Evolutionary conservation across 495 filamentous ascomycete genomes (phyloP).

Genomic region (Pyronema domesticum): DNA sequence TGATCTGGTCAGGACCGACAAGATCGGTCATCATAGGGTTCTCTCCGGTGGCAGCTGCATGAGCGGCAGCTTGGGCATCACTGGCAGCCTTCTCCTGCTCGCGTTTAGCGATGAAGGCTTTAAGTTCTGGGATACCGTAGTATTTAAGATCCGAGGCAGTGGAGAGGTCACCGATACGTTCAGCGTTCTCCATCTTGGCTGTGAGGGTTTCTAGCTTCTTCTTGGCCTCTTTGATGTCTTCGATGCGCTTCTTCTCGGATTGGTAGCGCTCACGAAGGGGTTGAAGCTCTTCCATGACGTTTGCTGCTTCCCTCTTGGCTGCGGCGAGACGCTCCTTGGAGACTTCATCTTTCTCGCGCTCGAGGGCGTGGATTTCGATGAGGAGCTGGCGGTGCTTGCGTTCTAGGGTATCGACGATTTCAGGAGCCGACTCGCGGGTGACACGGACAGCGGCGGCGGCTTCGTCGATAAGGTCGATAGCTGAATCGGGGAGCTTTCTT

Average conservation of each 20-base stretch:
- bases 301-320: slow-evolving; percentile 77
- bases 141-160: slow-evolving; percentile 85
- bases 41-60: slow-evolving; percentile 37
- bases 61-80: slow-evolving; percentile 52
- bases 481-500: slow-evolving; percentile 82
- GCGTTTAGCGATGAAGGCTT: slow-evolving; percentile 55
- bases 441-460: slow-evolving; percentile 89
- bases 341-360: slow-evolving; percentile 85
- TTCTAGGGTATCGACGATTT: slow-evolving; percentile 82
- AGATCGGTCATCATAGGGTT: slow-evolving; percentile 59
- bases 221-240: slow-evolving; percentile 88
- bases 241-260: slow-evolving; percentile 68
- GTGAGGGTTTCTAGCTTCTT: slow-evolving; percentile 76
- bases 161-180: slow-evolving; percentile 60
- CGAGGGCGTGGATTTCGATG: slow-evolving; percentile 89
- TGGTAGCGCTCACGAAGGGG: slow-evolving; percentile 93
- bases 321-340: slow-evolving; percentile 61
- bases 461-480: slow-evolving; percentile 90
- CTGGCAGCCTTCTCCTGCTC: slow-evolving; percentile 61
- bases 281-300: slow-evolving; percentile 75
- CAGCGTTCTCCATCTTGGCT: slow-evolving; percentile 81
- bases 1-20: slow-evolving; percentile 95
- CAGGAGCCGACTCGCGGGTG: slow-evolving; percentile 85
- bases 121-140: slow-evolving; percentile 89
- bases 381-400: slow-evolving; percentile 71